Base-by-base conservation (phyloP, 1,139 yeast genomes). In the Candida frijolesensis region DNA sequence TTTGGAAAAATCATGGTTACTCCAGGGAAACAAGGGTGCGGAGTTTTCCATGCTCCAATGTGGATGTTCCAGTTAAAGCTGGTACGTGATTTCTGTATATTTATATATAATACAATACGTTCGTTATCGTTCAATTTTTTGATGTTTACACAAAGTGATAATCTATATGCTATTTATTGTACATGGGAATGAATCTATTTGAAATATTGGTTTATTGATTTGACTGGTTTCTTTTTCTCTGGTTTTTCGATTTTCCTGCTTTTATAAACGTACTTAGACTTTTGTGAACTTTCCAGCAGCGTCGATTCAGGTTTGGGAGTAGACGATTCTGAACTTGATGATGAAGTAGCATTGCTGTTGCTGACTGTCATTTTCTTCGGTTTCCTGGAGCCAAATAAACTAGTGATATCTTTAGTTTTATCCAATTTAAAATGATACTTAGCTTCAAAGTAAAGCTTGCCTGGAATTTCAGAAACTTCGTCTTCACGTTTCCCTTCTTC, bases 381-480 rank as follows among this genome's bases (percentile, higher is more conserved):
- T n/a, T 38, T 38, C 27, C 12, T 4, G 5, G 42, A 38, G 7
- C 52, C 51, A 50, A 87, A 85, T 71, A 83, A 69, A 30, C 72
- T 72, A 2, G 84, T 72, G 9, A 85, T 80, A 57, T 81, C 83
- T n/a, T 77, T 71, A 29, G 76, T 74, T 46, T 76, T 75, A 8
- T 62, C 63, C 19, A 87, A 62, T 43, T 78, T 81, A 59, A 77
- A 84, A 52, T 69, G 79, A 35, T 64, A 60, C 50, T 72, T 78
- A 0, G 91, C 88, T 59, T 87, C 94, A 57, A 87, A 78, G 44
- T 64, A 64, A 15, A 82, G 74, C 45, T 54, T 61, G 4, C 9
- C 30, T 4, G 43, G 49, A 14, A 50, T 45, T 8, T 45, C 49
- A 30, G 16, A 12, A 25, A 46, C 46, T 16, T 47, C 34, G 16